A percentile compares a stretch with the other conserved stretches of the same genome.
Evolutionary conservation across 225 moss, liverwort and hornwort species (phyloP).

Genomic region (Asterella californica): DNA sequence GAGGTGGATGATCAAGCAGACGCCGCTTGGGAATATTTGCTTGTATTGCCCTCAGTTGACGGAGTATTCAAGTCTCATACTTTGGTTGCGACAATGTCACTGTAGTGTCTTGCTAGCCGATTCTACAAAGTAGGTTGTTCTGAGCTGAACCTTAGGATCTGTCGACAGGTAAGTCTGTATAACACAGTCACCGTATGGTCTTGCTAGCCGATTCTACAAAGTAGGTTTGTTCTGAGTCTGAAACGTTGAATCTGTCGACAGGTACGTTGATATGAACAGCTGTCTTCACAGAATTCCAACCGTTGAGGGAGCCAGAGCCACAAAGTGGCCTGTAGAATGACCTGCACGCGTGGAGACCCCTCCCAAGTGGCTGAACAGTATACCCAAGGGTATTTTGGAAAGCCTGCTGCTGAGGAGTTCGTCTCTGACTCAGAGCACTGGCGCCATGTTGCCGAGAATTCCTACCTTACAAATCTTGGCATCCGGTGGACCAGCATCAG

Average conservation of each 20-base stretch:
- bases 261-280: slow-evolving; percentile 74
- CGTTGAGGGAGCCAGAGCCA: slow-evolving; percentile 43
- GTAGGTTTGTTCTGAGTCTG: too few relatives aligned
- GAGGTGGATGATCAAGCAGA: slow-evolving; percentile 57
- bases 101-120: not conserved
- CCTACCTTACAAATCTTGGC: slow-evolving; percentile 45
- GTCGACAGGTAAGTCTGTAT: too few relatives aligned
- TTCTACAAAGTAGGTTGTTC: not conserved
- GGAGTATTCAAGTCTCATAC: not conserved
- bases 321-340: slow-evolving; percentile 71
- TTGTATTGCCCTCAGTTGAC: not conserved
- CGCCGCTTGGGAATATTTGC: slow-evolving; percentile 67
- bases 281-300: slow-evolving; percentile 74
- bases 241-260: slow-evolving; percentile 15
- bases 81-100: not conserved
- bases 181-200: too few relatives aligned
- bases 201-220: too few relatives aligned
- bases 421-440: slow-evolving; percentile 61
- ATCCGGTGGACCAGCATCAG: slow-evolving; percentile 62
- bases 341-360: slow-evolving; percentile 51
- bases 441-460: slow-evolving; percentile 59
- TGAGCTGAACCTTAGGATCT: too few relatives aligned
- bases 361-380: slow-evolving; percentile 59
- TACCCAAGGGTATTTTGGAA: slow-evolving; percentile 69
- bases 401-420: slow-evolving; percentile 72